Conservation (phyloP, 345 rosid genomes). For the Eucalyptus polybractea region DNA sequence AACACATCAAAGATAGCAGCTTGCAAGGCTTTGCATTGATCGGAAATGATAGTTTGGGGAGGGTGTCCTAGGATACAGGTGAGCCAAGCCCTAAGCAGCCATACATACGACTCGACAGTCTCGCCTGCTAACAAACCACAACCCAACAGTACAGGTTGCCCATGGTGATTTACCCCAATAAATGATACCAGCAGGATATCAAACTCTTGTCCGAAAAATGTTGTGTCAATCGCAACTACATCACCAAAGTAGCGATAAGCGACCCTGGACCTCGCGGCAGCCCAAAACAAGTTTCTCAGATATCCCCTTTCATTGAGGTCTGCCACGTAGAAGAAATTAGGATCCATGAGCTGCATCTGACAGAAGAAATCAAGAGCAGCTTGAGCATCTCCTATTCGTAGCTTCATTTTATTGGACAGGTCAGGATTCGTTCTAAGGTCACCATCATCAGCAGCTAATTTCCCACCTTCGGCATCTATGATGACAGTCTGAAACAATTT, state of each 20-base stretch:
- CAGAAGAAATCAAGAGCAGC: constrained; percentile 49
- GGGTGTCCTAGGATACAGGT: constrained; percentile 56
- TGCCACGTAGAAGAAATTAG: constrained; percentile 71
- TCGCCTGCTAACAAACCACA: constrained; percentile 63
- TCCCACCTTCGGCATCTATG: constrained; percentile 30
- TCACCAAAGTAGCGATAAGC: constrained; percentile 67
- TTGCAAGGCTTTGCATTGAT: constrained; percentile 51
- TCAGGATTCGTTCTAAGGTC: neutral
- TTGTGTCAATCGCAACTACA: constrained; percentile 47
- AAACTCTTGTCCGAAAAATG: constrained; percentile 38
- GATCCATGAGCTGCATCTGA: constrained; percentile 48
- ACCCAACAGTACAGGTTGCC: constrained; percentile 51
- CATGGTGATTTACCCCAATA: constrained; percentile 72
- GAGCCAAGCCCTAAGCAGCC: constrained; percentile 84
- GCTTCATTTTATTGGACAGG: constrained; percentile 33
- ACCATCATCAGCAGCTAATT: neutral
- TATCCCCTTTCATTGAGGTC: constrained; percentile 61
- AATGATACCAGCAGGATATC: constrained; percentile 55
- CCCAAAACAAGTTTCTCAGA: constrained; percentile 73
- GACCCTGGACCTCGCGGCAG: constrained; percentile 65
- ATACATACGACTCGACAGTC: constrained; percentile 41
- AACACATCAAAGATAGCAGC: constrained; percentile 56
- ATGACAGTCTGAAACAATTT: constrained; percentile 50
- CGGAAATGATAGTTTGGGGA: constrained; percentile 63
- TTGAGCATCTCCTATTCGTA: constrained; percentile 39